Percentiles rank a stretch among this genome's conserved stretches.
phyloP scores from a whole-genome alignment of 1,284 basidiomycete genomes.

The Porogramme epimiltina region DNA sequence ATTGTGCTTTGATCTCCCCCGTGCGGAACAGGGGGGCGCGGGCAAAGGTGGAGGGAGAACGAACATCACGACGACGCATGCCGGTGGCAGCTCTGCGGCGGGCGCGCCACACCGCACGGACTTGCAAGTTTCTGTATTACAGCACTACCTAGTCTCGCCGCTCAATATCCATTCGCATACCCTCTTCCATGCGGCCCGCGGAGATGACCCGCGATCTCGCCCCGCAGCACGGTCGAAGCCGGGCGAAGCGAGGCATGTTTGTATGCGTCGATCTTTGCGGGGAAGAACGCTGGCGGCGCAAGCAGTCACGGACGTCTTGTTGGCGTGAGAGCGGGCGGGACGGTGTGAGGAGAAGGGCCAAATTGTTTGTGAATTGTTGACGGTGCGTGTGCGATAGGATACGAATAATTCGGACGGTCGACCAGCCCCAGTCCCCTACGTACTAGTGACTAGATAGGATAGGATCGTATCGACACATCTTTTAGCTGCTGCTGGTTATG shows the following conservation, averaged over 20 bases:
- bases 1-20: constrained; percentile 42
- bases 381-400: constrained; percentile 11
- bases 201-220: not conserved
- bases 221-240: too few species aligned
- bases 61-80: constrained; percentile 2
- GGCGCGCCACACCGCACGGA: constrained; percentile 6
- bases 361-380: not conserved
- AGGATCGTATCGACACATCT: constrained; percentile 26
- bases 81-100: not conserved
- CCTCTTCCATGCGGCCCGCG: not conserved
- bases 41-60: not conserved
- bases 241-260: too few species aligned
- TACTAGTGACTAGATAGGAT: constrained; percentile 22
- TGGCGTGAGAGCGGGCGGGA: too few species aligned
- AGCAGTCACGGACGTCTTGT: too few species aligned
- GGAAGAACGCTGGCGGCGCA: too few species aligned
- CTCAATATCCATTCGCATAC: constrained; percentile 7
- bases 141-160: constrained; percentile 5
- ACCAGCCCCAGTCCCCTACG: constrained; percentile 21
- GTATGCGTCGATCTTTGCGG: too few species aligned
- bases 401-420: constrained; percentile 22
- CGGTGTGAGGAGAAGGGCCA: not conserved
- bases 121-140: constrained; percentile 14
- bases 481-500: constrained; percentile 25
- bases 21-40: too few species aligned